phyloP scores from a whole-genome alignment of 768 basidiomycete species.

The Paxillus involutus region DNA sequence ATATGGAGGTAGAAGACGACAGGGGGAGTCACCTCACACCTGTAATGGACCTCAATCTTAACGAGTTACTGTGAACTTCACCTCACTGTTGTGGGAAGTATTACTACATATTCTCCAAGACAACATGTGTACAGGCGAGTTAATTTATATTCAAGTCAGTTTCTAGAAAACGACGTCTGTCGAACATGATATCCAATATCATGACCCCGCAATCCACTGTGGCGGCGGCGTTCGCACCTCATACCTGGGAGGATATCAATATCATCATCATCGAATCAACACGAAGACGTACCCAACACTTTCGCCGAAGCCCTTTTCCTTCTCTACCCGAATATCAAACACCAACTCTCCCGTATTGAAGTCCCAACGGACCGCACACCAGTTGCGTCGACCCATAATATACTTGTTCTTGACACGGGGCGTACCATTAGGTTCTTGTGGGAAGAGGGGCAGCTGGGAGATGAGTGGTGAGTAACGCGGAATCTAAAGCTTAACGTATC shows the following conservation, averaged over 20 bases:
- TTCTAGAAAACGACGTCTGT: not conserved
- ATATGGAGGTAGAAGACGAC: slow-evolving; percentile 22
- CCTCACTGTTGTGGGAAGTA: not conserved
- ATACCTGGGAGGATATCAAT: slow-evolving; percentile 36
- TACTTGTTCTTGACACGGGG: slow-evolving; percentile 67
- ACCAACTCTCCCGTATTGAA: slow-evolving; percentile 57
- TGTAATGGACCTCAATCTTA: slow-evolving; percentile 28
- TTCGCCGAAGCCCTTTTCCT: slow-evolving; percentile 74
- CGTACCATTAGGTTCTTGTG: slow-evolving; percentile 72
- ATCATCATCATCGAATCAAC: not conserved
- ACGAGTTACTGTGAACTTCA: slow-evolving; percentile 21
- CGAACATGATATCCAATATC: not conserved
- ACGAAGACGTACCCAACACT: slow-evolving; percentile 67
- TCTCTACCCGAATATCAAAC: slow-evolving; percentile 88
- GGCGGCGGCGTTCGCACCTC: slow-evolving; percentile 43
- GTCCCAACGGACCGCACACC: slow-evolving; percentile 72
- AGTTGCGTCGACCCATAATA: slow-evolving; percentile 89
- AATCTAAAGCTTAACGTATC: not conserved
- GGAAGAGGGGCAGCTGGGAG: slow-evolving; percentile 71
- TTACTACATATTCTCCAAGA: not conserved
- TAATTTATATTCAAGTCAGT: not conserved
- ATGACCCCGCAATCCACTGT: slow-evolving; percentile 32
- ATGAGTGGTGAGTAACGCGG: not conserved
- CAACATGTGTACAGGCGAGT: not conserved
- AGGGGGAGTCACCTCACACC: slow-evolving; percentile 21